Evolutionary conservation across 306 rosid species (phyloP).

Genomic region (Dalbergia cochinchinensis): DNA sequence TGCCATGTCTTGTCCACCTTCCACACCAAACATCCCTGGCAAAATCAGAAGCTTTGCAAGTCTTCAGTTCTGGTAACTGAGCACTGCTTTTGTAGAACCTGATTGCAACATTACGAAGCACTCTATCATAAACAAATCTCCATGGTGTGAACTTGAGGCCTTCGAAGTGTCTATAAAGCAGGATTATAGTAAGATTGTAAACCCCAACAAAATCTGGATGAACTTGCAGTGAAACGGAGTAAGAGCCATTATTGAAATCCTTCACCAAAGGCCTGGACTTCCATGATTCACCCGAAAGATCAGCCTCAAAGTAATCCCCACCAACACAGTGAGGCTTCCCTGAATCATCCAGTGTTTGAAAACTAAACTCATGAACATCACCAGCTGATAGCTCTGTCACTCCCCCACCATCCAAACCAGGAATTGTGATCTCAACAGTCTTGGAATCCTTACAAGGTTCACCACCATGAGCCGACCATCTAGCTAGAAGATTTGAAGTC

Average conservation of each 20-base stretch:
- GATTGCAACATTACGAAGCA: conserved; percentile 66
- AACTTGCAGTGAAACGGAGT: conserved; percentile 78
- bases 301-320: conserved; percentile 94
- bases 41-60: conserved; percentile 74
- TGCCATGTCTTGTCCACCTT: conserved; percentile 97
- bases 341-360: conserved; percentile 75
- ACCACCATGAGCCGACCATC: conserved; percentile 84
- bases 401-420: conserved; percentile 69
- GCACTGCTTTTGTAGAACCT: conserved; percentile 59
- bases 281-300: conserved; percentile 88
- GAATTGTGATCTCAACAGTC: conserved; percentile 66
- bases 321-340: conserved; percentile 83
- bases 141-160: conserved; percentile 82
- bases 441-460: conserved; percentile 78
- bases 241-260: conserved; percentile 86
- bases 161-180: conserved; percentile 85
- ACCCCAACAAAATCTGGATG: conserved; percentile 85
- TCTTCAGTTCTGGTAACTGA: conserved; percentile 61
- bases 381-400: conserved; percentile 70
- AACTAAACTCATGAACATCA: conserved; percentile 75
- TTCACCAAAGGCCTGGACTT: conserved; percentile 87
- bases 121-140: conserved; percentile 62
- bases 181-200: conserved; percentile 73
- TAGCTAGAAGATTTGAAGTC: conserved; percentile 71
- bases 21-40: conserved; percentile 81